These are phyloP conservation scores for Septoria linicola DNA, from an alignment of 2,329 filamentous ascomycete species.

Conservation along the genomic window DNA sequence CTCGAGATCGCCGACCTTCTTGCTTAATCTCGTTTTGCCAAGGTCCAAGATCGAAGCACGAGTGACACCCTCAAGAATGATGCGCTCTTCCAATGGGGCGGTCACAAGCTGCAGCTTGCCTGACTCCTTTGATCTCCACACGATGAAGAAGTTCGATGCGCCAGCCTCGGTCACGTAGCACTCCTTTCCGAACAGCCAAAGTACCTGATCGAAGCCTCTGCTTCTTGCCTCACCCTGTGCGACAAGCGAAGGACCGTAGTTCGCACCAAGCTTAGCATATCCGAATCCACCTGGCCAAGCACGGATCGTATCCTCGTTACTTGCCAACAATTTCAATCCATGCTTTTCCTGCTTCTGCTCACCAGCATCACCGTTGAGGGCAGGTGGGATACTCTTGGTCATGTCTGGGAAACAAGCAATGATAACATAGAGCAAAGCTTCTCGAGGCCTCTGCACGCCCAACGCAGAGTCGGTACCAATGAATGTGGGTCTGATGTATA, in stretches of 20 bases:
- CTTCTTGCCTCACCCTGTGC: constrained; percentile 72
- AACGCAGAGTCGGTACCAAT: constrained; percentile 80
- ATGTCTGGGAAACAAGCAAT: constrained; percentile 50
- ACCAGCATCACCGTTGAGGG: constrained; percentile 29
- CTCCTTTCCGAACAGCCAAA: constrained; percentile 86
- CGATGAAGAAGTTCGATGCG: constrained; percentile 86
- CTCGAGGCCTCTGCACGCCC: constrained; percentile 73
- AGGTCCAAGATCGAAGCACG: constrained; percentile 75
- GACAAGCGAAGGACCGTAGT: constrained; percentile 82
- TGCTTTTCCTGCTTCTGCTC: background rate
- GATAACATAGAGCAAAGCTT: constrained; percentile 88
- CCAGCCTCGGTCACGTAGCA: constrained; percentile 85
- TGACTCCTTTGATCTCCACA: constrained; percentile 62
- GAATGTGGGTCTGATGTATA: constrained; percentile 78
- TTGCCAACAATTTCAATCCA: constrained; percentile 71
- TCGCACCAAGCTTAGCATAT: constrained; percentile 87
- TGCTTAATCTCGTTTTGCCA: constrained; percentile 59
- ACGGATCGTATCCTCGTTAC: constrained; percentile 76
- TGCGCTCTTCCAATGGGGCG: constrained; percentile 71
- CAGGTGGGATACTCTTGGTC: constrained; percentile 36
- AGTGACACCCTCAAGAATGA: constrained; percentile 90
- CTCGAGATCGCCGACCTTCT: constrained; percentile 36
- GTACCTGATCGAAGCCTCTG: constrained; percentile 79
- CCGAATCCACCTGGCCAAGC: constrained; percentile 94
- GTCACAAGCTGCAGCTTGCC: constrained; percentile 72